A percentile compares a stretch with the other conserved stretches of the same genome.
phyloP scores from a whole-genome alignment of 83 land plant species.

The Thuja plicata region DNA sequence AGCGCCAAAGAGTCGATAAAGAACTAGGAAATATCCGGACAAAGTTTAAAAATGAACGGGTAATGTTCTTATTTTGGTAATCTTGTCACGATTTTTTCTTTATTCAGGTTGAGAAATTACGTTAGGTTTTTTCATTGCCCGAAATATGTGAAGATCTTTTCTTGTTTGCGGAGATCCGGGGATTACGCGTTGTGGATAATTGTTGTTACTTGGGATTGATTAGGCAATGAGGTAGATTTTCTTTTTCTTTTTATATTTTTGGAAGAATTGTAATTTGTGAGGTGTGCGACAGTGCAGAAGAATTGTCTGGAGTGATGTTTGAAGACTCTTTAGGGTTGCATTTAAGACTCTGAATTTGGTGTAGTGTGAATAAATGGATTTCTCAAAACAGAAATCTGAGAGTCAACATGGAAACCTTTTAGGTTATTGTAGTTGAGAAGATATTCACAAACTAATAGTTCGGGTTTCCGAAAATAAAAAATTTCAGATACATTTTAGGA shows the following conservation, averaged over 20 bases:
- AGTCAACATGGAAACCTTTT: background rate
- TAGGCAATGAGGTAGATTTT: background rate
- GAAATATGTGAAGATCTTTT: background rate
- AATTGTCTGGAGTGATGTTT: background rate
- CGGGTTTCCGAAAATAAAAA: background rate
- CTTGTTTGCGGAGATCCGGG: background rate
- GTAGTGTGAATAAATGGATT: background rate
- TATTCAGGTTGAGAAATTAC: background rate
- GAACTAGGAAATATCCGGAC: constrained; percentile 96
- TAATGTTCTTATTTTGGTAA: constrained; percentile 14
- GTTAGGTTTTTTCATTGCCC: constrained; percentile 5
- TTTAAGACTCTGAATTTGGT: background rate
- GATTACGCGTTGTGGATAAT: background rate
- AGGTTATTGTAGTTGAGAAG: background rate
- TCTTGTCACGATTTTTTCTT: background rate
- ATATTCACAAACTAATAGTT: background rate
- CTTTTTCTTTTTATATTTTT: background rate
- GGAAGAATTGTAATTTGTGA: background rate
- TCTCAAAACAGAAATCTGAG: background rate
- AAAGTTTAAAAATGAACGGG: constrained; percentile 89
- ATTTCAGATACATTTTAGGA: background rate
- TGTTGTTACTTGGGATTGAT: background rate
- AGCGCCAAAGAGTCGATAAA: constrained; percentile 90
- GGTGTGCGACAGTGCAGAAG: background rate
- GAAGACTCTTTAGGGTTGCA: background rate